Percentiles rank a stretch among this genome's conserved stretches.
Evolutionary conservation across 2,329 filamentous ascomycete genomes (phyloP).

Genomic region (Aspergillus nomiae): DNA sequence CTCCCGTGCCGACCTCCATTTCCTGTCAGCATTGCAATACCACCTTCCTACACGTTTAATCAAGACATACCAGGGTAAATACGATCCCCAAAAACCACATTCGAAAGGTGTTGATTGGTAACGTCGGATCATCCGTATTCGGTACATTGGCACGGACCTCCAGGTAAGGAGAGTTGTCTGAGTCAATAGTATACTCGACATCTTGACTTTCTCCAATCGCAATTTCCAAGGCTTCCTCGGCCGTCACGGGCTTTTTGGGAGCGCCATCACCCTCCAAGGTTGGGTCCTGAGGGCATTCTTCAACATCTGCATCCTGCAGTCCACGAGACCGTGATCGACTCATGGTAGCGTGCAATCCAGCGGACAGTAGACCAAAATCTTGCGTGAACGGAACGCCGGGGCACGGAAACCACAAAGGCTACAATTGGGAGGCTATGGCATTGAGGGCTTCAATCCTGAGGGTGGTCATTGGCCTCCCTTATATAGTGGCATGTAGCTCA

Average conservation of each 20-base stretch:
- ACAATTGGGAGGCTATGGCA: background rate
- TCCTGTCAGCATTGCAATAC: background rate
- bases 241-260: constrained; percentile 18
- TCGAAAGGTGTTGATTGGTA: constrained; percentile 33
- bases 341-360: background rate
- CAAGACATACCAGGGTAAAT: constrained; percentile 41
- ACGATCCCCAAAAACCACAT: constrained; percentile 50
- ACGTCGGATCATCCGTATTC: constrained; percentile 29
- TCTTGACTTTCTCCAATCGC: constrained; percentile 22
- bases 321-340: constrained; percentile 5
- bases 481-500: constrained; percentile 2
- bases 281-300: constrained; percentile 11
- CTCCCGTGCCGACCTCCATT: constrained; percentile 38
- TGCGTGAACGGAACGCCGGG: background rate
- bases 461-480: constrained; percentile 4
- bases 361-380: background rate
- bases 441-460: background rate
- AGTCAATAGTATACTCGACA: constrained; percentile 25
- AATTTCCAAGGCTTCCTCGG: constrained; percentile 21
- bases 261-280: constrained; percentile 6
- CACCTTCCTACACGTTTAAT: background rate
- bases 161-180: constrained; percentile 30
- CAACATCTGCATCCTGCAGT: constrained; percentile 13
- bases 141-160: constrained; percentile 32
- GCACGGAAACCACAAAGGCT: background rate